phyloP scores from a whole-genome alignment of 2,329 filamentous ascomycete genomes.

The Apiospora pterosperma region DNA sequence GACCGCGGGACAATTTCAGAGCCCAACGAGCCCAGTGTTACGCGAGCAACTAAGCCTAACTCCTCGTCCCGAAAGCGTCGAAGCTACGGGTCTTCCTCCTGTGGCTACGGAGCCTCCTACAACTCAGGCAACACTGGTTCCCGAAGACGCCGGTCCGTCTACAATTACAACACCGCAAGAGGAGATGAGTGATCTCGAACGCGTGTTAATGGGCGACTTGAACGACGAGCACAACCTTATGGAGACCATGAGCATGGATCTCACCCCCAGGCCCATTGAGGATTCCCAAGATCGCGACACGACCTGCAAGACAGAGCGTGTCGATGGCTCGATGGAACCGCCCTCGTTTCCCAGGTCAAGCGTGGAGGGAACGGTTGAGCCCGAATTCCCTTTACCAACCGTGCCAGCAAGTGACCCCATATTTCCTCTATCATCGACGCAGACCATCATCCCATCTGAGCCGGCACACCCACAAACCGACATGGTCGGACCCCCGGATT shows the following conservation, averaged over 20 bases:
- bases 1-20: not conserved
- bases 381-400: constrained; percentile 24
- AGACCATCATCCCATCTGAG: constrained; percentile 33
- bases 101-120: not conserved
- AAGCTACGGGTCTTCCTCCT: not conserved
- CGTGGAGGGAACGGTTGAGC: constrained; percentile 20
- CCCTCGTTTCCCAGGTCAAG: constrained; percentile 15
- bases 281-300: constrained; percentile 3
- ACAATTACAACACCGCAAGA: not conserved
- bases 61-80: not conserved
- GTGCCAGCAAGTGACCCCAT: constrained; percentile 48
- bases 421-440: constrained; percentile 15
- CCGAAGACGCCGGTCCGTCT: not conserved
- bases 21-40: not conserved
- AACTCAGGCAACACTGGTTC: not conserved
- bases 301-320: not conserved
- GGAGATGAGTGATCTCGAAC: constrained; percentile 17
- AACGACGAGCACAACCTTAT: constrained; percentile 17
- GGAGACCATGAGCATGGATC: constrained; percentile 12
- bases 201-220: constrained; percentile 16
- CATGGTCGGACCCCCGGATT: constrained; percentile 24
- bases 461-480: constrained; percentile 43
- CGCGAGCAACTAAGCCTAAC: not conserved
- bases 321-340: constrained; percentile 15
- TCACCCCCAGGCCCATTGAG: not conserved